Percentiles rank a stretch among this genome's conserved stretches.
These are phyloP conservation scores for Stylosanthes scabra DNA, from an alignment of 331 rosid species.

Conservation along the genomic window DNA sequence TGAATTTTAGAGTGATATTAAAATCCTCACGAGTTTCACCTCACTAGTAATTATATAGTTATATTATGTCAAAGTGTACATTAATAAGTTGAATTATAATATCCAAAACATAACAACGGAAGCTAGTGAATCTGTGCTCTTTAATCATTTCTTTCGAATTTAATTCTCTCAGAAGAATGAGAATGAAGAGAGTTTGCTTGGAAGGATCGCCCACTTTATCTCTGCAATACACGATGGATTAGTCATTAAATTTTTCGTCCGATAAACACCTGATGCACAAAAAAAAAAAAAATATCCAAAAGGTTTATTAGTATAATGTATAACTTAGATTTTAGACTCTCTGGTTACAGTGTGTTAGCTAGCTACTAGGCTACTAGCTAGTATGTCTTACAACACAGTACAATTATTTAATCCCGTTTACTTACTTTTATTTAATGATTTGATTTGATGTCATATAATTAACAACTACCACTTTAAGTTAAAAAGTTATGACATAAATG, in stretches of 20 bases:
- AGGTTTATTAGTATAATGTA: too few relatives aligned
- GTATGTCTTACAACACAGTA: background rate
- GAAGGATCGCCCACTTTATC: too few relatives aligned
- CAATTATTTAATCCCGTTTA: background rate
- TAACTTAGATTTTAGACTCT: background rate
- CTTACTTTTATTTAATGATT: background rate
- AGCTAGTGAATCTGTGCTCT: too few relatives aligned
- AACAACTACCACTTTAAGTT: background rate
- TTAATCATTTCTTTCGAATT: too few relatives aligned
- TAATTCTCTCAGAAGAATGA: too few relatives aligned
- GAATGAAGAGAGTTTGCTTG: too few relatives aligned
- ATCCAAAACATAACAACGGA: too few relatives aligned
- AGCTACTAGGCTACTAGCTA: too few relatives aligned
- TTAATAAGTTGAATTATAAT: background rate
- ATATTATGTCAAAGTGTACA: background rate
- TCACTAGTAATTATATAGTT: background rate
- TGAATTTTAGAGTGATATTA: background rate
- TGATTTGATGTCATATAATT: background rate
- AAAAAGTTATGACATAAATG: background rate
- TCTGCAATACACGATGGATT: too few relatives aligned
- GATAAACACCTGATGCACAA: too few relatives aligned
- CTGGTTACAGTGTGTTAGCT: background rate
- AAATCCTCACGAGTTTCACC: background rate
- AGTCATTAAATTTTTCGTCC: too few relatives aligned
- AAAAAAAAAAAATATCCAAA: too few relatives aligned